phyloP scores from a whole-genome alignment of 2,329 filamentous ascomycete genomes.

The Trichoderma pleuroti region DNA sequence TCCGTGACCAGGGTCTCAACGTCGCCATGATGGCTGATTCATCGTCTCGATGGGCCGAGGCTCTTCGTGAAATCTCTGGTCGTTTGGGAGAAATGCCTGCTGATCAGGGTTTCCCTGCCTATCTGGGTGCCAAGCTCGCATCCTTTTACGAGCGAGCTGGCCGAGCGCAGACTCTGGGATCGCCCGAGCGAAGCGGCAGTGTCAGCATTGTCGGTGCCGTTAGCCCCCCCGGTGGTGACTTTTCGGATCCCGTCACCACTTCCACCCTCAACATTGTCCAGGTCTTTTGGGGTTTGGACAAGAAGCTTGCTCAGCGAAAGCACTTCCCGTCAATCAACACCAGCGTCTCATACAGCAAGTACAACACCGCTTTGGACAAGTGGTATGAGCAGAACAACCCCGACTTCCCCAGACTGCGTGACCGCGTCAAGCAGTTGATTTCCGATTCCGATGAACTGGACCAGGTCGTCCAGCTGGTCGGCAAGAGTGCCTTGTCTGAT shows the following conservation, averaged over 20 bases:
- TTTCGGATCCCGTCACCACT: slow-evolving; percentile 94
- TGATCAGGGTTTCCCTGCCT: slow-evolving; percentile 98
- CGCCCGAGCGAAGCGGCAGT: slow-evolving; percentile 82
- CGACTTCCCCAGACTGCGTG: slow-evolving; percentile 88
- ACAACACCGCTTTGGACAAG: slow-evolving; percentile 81
- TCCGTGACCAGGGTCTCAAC: slow-evolving; percentile 93
- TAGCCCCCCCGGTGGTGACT: slow-evolving; percentile 96
- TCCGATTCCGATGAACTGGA: slow-evolving; percentile 96
- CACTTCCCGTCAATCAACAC: slow-evolving; percentile 99
- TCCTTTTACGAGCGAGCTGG: slow-evolving; percentile 99
- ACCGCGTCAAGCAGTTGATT: slow-evolving; percentile 89
- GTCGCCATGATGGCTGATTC: slow-evolving; percentile 99
- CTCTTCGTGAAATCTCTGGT: slow-evolving; percentile 96
- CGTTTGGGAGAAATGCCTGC: slow-evolving; percentile 99
- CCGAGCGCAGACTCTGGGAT: slow-evolving; percentile 78
- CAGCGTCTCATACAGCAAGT: slow-evolving; percentile 91
- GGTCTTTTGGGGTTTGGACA: slow-evolving; percentile 99
- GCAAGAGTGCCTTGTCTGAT: slow-evolving; percentile 94
- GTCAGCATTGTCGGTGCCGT: slow-evolving; percentile 98
- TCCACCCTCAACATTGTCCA: slow-evolving; percentile 96
- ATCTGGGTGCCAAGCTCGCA: slow-evolving; percentile 91
- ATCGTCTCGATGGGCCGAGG: slow-evolving; percentile 96
- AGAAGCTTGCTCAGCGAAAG: slow-evolving; percentile 98
- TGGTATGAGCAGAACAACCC: slow-evolving; percentile 93
- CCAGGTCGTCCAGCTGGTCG: slow-evolving; percentile 96